Evolutionary conservation across 192 early-diverging fungal genomes (phyloP).

Genomic region (Podila minutissima): DNA sequence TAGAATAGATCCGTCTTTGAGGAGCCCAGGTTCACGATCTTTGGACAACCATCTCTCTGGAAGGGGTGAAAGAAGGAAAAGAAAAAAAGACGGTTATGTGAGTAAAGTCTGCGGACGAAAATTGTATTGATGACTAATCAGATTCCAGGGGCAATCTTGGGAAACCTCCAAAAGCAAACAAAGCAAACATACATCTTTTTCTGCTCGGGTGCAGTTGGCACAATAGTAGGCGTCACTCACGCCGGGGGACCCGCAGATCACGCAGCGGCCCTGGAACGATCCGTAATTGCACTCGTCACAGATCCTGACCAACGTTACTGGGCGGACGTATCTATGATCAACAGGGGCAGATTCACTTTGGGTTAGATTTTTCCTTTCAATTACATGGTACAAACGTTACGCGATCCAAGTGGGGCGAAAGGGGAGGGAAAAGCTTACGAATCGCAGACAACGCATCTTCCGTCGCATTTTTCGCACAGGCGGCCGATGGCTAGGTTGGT

Average conservation of each 20-base stretch:
- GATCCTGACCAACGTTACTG: slow-evolving; percentile 88
- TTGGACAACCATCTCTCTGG: slow-evolving; percentile 95
- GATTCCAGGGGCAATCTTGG: background rate
- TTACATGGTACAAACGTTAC: too few relatives aligned
- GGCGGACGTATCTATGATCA: slow-evolving; percentile 75
- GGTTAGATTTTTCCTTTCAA: background rate
- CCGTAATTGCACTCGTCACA: slow-evolving; percentile 99
- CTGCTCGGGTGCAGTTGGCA: slow-evolving; percentile 87
- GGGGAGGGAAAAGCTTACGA: slow-evolving; percentile 61
- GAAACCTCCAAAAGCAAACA: slow-evolving; percentile 1
- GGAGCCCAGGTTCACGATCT: slow-evolving; percentile 96
- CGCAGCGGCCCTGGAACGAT: slow-evolving; percentile 87
- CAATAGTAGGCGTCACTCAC: slow-evolving; percentile 97
- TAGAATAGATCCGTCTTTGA: slow-evolving; percentile 93
- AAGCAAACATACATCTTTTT: slow-evolving; percentile 80
- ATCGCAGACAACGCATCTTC: slow-evolving; percentile 96
- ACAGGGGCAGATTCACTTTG: too few relatives aligned
- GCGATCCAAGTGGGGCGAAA: background rate
- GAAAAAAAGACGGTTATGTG: too few relatives aligned
- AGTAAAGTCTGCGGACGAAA: too few relatives aligned
- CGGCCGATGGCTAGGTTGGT: slow-evolving; percentile 76
- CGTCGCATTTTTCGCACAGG: slow-evolving; percentile 88
- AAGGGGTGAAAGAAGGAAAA: background rate
- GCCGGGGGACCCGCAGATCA: slow-evolving; percentile 89
- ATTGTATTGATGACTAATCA: too few relatives aligned